A percentile compares a stretch with the other conserved stretches of the same genome.
phyloP scores from a whole-genome alignment of 352 stramenopile genomes.

The Globisporangium solare region DNA sequence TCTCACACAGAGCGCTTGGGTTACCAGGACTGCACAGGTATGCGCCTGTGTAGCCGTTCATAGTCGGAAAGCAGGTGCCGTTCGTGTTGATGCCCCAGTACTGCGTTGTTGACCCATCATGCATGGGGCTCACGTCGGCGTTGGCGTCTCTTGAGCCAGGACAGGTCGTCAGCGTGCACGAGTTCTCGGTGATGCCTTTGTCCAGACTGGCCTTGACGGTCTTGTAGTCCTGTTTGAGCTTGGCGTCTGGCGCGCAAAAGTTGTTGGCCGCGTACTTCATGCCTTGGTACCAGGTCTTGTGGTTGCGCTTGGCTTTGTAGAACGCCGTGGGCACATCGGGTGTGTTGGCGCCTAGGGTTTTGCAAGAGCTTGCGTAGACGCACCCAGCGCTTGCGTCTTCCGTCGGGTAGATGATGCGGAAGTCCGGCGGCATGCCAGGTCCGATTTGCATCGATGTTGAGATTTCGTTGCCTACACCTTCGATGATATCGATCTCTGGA shows the following conservation, averaged over 20 bases:
- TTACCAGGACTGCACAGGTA: conserved; percentile 56
- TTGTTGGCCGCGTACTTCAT: conserved; percentile 56
- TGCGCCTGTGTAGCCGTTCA: conserved; percentile 56
- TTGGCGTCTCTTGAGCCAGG: conserved; percentile 50
- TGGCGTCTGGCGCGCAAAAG: conserved; percentile 27
- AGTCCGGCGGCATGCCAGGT: too few relatives aligned
- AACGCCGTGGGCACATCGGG: conserved; percentile 31
- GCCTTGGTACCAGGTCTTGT: conserved; percentile 72
- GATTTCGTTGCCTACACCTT: too few relatives aligned
- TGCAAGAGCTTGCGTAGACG: conserved; percentile 37
- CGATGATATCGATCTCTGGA: too few relatives aligned
- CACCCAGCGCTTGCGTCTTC: conserved; percentile 18
- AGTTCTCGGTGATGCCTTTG: conserved; percentile 40
- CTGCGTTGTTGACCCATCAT: conserved; percentile 20
- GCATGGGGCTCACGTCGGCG: conserved; percentile 34
- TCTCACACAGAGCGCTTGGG: conserved; percentile 22
- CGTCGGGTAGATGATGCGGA: not conserved
- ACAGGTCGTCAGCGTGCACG: conserved; percentile 32
- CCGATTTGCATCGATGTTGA: too few relatives aligned
- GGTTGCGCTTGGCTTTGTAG: conserved; percentile 35
- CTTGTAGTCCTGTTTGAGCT: conserved; percentile 28
- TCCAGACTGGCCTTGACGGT: conserved; percentile 31
- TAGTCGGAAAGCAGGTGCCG: conserved; percentile 49
- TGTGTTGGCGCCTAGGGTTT: conserved; percentile 37
- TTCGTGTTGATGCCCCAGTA: conserved; percentile 61